Conservation (phyloP, 2,329 filamentous ascomycete genomes). For the Juglanconis oblonga region DNA sequence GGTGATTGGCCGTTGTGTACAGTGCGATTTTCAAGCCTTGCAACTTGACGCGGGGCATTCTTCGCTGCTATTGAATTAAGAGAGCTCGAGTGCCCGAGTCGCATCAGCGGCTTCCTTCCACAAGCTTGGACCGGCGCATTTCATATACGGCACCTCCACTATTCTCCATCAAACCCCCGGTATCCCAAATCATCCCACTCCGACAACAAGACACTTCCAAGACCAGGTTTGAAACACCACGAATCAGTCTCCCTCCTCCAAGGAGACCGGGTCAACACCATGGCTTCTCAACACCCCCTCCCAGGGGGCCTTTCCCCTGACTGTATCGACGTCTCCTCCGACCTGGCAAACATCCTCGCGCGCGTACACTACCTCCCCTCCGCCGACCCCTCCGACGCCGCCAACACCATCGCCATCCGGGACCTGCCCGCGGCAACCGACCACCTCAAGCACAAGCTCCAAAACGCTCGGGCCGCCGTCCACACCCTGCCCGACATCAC, state of each 20-base stretch:
- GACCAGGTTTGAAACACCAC: not conserved
- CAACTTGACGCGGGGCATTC: constrained; percentile 8
- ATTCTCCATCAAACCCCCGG: no score
- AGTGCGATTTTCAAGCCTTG: no score
- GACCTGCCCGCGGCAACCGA: constrained; percentile 78
- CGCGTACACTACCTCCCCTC: constrained; percentile 60
- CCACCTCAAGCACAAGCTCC: constrained; percentile 77
- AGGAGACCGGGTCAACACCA: not conserved
- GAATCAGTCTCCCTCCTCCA: not conserved
- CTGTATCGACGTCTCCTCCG: constrained; percentile 80
- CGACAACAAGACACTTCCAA: not conserved
- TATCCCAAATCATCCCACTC: no score
- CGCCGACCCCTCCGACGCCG: constrained; percentile 28
- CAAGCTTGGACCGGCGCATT: no score
- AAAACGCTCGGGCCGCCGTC: constrained; percentile 69
- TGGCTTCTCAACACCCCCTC: constrained; percentile 33
- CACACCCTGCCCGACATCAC: constrained; percentile 67
- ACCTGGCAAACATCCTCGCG: constrained; percentile 73
- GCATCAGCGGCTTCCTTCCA: no score
- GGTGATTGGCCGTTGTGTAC: no score
- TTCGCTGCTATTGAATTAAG: not conserved
- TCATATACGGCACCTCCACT: no score
- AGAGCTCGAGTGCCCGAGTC: not conserved
- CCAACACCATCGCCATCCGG: constrained; percentile 51
- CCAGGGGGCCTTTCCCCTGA: constrained; percentile 72